Conservation (phyloP, 2,329 filamentous ascomycete species). For the Fusarium coffeatum region DNA sequence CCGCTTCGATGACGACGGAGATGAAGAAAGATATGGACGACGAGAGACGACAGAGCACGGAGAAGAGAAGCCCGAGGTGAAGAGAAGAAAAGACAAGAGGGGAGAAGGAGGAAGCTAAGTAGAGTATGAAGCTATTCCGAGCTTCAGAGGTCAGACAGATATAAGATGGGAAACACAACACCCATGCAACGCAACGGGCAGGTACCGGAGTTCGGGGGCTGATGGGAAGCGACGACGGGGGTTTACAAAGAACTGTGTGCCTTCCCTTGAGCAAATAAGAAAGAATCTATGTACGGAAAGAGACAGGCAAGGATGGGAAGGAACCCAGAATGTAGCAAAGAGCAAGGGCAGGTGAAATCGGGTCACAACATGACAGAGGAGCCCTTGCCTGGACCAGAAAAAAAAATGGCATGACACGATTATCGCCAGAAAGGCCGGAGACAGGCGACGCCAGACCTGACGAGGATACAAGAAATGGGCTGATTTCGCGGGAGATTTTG, state of each 20-base stretch:
- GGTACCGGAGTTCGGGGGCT: slow-evolving; percentile 36
- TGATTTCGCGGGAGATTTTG: slow-evolving; percentile 51
- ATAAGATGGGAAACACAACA: slow-evolving; percentile 36
- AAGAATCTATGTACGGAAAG: slow-evolving; percentile 27
- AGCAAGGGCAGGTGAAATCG: slow-evolving; percentile 37
- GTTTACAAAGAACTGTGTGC: slow-evolving; percentile 26
- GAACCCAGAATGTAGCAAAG: not conserved
- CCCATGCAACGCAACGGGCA: slow-evolving; percentile 38
- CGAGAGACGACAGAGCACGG: slow-evolving; percentile 21
- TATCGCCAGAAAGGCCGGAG: slow-evolving; percentile 48
- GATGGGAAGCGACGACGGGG: slow-evolving; percentile 42
- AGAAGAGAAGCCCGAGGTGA: slow-evolving; percentile 27
- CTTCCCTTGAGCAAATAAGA: slow-evolving; percentile 10
- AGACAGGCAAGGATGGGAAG: slow-evolving; percentile 20
- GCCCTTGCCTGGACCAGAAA: slow-evolving; percentile 31
- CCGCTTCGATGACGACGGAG: slow-evolving; percentile 6
- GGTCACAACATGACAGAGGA: slow-evolving; percentile 36
- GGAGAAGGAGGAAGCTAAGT: slow-evolving; percentile 28
- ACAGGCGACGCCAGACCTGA: slow-evolving; percentile 48
- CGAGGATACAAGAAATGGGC: slow-evolving; percentile 53
- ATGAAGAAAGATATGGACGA: slow-evolving; percentile 12
- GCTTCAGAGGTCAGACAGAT: slow-evolving; percentile 37
- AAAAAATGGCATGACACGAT: slow-evolving; percentile 54
- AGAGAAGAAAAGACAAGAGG: slow-evolving; percentile 23
- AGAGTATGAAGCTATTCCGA: slow-evolving; percentile 48